These are phyloP conservation scores for Acacia concinna DNA, from an alignment of 331 rosid species.

Conservation along the genomic window DNA sequence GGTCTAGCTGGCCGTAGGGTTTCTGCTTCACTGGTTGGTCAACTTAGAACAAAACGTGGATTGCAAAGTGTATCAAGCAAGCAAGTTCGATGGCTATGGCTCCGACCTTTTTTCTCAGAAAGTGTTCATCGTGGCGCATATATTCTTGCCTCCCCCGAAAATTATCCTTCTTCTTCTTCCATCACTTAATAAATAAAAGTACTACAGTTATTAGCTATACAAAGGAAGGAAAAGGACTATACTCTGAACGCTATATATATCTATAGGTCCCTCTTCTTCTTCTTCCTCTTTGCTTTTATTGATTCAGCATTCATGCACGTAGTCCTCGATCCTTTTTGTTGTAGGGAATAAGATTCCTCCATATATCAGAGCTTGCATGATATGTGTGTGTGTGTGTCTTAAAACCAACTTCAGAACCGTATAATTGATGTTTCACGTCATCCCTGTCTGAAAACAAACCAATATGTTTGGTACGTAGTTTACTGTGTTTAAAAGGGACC, in stretches of 20 bases:
- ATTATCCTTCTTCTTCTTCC: neutral
- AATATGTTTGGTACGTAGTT: neutral
- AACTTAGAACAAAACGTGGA: constrained; percentile 36
- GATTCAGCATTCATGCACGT: constrained; percentile 9
- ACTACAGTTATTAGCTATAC: neutral
- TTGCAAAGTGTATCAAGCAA: constrained; percentile 24
- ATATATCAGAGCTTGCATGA: neutral
- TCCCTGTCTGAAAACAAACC: constrained; percentile 24
- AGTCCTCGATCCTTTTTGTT: neutral
- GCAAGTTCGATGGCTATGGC: constrained; percentile 40
- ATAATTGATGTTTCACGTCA: constrained; percentile 36
- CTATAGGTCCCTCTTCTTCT: constrained; percentile 30
- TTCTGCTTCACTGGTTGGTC: constrained; percentile 33
- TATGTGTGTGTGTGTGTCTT: neutral
- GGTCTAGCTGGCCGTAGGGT: constrained; percentile 29
- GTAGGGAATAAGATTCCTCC: constrained; percentile 35
- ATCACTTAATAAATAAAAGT: neutral
- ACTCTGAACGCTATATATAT: constrained; percentile 13
- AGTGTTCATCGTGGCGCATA: constrained; percentile 36
- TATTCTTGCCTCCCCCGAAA: constrained; percentile 43
- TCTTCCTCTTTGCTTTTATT: constrained; percentile 3
- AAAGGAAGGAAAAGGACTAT: neutral
- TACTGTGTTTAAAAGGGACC: constrained; percentile 29
- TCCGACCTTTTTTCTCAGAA: constrained; percentile 34
- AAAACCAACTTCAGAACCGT: constrained; percentile 25